Evolutionary conservation across 345 rosid genomes (phyloP).

Genomic region (Arabis alpina): DNA sequence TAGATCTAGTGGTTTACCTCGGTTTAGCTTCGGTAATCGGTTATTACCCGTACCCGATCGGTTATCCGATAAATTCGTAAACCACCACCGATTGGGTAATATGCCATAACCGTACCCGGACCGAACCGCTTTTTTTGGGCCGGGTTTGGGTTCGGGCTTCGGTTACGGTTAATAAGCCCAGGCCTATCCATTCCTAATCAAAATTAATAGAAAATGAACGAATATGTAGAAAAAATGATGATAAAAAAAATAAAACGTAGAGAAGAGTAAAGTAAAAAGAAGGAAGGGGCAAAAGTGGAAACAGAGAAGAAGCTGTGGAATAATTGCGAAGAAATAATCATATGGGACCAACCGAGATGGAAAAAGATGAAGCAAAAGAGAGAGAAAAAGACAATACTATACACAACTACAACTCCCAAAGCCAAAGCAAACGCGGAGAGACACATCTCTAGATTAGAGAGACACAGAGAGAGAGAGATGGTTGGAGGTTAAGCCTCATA

Average conservation of each 20-base stretch:
- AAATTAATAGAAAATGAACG: too few relatives aligned
- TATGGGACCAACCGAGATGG: conserved; percentile 58
- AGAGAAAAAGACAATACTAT: conserved; percentile 32
- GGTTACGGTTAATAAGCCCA: too few relatives aligned
- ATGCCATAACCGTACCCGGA: too few relatives aligned
- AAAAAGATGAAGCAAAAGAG: conserved; percentile 47
- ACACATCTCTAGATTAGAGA: background rate
- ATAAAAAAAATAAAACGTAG: conserved; percentile 37
- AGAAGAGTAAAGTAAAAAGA: conserved; percentile 39
- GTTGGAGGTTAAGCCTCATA: conserved; percentile 24
- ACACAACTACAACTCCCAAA: background rate
- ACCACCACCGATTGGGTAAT: too few relatives aligned
- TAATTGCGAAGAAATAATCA: conserved; percentile 46
- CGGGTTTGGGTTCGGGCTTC: too few relatives aligned
- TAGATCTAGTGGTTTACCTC: too few relatives aligned
- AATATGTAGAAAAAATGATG: too few relatives aligned
- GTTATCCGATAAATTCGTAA: too few relatives aligned
- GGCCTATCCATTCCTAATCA: too few relatives aligned
- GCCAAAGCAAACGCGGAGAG: conserved; percentile 3
- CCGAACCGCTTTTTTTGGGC: too few relatives aligned
- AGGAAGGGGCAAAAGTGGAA: conserved; percentile 31
- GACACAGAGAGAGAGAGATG: conserved; percentile 37
- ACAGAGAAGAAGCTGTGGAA: background rate
- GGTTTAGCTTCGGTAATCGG: too few relatives aligned
- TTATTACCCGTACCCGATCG: too few relatives aligned